Conservation (phyloP, 768 basidiomycete genomes). For the Leucosporidium scottii region DNA sequence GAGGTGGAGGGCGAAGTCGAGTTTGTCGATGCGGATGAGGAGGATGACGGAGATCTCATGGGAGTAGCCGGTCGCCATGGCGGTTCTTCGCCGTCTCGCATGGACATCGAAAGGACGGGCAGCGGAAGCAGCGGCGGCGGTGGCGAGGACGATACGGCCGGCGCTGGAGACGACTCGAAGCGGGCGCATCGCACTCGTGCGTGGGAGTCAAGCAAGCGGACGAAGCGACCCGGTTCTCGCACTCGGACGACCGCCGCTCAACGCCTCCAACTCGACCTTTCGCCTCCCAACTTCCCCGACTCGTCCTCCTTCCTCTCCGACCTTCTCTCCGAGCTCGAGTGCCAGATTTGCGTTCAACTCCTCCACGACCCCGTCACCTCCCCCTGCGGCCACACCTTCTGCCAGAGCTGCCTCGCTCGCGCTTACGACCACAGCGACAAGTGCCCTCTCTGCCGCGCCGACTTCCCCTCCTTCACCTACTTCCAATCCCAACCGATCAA, state of each 20-base stretch:
- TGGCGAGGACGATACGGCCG: constrained; percentile 5
- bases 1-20: constrained; percentile 53
- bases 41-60: not conserved
- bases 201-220: constrained; percentile 15
- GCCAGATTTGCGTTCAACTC: constrained; percentile 83
- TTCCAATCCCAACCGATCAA: constrained; percentile 21
- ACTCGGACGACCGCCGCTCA: not conserved
- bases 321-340: constrained; percentile 61
- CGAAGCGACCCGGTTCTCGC: not conserved
- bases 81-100: constrained; percentile 12
- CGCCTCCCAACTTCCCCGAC: constrained; percentile 11
- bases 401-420: constrained; percentile 77
- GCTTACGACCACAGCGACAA: constrained; percentile 73
- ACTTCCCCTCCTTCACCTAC: constrained; percentile 54
- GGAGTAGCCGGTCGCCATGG: too few relatives aligned
- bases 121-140: constrained; percentile 27
- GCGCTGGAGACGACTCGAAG: constrained; percentile 10
- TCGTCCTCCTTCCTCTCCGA: constrained; percentile 40
- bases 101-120: constrained; percentile 28
- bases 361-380: constrained; percentile 83
- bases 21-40: constrained; percentile 42
- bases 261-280: constrained; percentile 2
- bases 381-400: constrained; percentile 95
- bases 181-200: constrained; percentile 5
- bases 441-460: constrained; percentile 80